Evolutionary conservation across 2,329 filamentous ascomycete genomes (phyloP), one percentile per base, ranked within the genome.

Genomic region (Curvularia verruculosa): DNA sequence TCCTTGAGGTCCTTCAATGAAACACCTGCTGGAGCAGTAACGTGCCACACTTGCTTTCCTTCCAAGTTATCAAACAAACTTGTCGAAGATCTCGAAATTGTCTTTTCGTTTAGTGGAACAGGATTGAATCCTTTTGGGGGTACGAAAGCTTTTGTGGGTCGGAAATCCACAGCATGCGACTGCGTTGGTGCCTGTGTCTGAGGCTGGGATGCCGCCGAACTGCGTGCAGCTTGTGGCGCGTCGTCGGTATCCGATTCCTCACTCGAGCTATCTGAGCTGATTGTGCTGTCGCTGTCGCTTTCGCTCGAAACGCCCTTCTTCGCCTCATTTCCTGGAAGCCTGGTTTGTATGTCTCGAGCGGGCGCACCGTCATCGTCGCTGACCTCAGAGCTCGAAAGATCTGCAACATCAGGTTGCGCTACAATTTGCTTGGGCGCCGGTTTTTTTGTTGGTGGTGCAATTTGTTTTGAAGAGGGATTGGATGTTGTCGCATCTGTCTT

Each of bases 31-130:
- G 90, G 90, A 3, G 88, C 87, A 9, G 88, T 90, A 66, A 93
- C 91, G 73, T 92, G 90, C 90, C 89, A 93, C 57, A 92, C 81
- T 72, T 92, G 87, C 79, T 91, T 92, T 60, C 87, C 88, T 54
- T 86, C 79, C 7, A 88, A 72, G 65, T 85, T 84, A 66, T 79
- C 83, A 66, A 90, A 86, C 51, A 88, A 75, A 21, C 83, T 78
- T 8, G 68, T 51, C 9, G 69, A 54, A 6, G 68, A 54, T 39
- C 68, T 70, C 8, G 71, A 75, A 8, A 67, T 60, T 6, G 72
- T 63, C 28, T 66, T 67, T 18, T 64, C 82, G 73, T 57, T 85
- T 75, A 68, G 84, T 77, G 65, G 82, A 74, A 70, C 79, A 71
- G 63, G 77, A 66, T 62, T 79, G 82, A 84, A 83, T 44, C 82